These are phyloP conservation scores for Moesziomyces sp. DNA, from an alignment of 1,284 basidiomycete genomes.

Conservation along the genomic window DNA sequence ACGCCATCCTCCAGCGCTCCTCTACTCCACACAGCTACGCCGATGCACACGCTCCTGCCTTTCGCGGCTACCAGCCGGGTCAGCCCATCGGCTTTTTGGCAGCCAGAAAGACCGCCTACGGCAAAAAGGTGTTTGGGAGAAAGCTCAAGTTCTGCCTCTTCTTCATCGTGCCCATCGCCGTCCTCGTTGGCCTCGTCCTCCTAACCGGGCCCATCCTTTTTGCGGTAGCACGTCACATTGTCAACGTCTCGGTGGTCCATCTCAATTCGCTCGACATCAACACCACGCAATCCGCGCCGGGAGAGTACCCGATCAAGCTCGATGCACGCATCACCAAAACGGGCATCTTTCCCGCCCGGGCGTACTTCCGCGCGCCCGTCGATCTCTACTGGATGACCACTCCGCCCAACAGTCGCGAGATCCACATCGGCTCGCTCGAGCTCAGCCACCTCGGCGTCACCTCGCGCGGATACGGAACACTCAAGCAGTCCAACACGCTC, in stretches of 20 bases:
- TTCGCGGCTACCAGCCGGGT: constrained; percentile 17
- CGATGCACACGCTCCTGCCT: no score
- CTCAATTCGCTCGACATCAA: constrained; percentile 63
- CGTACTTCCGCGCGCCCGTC: constrained; percentile 63
- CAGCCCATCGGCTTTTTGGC: constrained; percentile 43
- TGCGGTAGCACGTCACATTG: constrained; percentile 62
- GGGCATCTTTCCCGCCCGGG: constrained; percentile 66
- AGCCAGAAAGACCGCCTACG: constrained; percentile 54
- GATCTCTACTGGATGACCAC: constrained; percentile 56
- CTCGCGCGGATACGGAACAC: constrained; percentile 52
- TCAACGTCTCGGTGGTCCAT: constrained; percentile 57
- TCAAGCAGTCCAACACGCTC: constrained; percentile 45
- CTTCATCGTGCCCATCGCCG: constrained; percentile 40
- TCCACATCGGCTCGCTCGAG: constrained; percentile 51
- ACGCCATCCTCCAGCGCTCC: no score
- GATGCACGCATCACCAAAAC: constrained; percentile 62
- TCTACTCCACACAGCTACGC: no score
- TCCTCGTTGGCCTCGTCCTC: constrained; percentile 47
- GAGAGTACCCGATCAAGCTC: constrained; percentile 55
- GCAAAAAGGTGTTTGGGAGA: constrained; percentile 15
- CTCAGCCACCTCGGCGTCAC: constrained; percentile 57
- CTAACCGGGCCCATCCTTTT: constrained; percentile 61
- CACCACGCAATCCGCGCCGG: constrained; percentile 30
- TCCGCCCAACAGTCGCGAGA: constrained; percentile 42
- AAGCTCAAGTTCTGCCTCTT: constrained; percentile 47